Evolutionary conservation across 75 land plant species (phyloP).

Genomic region (Pinus taeda): DNA sequence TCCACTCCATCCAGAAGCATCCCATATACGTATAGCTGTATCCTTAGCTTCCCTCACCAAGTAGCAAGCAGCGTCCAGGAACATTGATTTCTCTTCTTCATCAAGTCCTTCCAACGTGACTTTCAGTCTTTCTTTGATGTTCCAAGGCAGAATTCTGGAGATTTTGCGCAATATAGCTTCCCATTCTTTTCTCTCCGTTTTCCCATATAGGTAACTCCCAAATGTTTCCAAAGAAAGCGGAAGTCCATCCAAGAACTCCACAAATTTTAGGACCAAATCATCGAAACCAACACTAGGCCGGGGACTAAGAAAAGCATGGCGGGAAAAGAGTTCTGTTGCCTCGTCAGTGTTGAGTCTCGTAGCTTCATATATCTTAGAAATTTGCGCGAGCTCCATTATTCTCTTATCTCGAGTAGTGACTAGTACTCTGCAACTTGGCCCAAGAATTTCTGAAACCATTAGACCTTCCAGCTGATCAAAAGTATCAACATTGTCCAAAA

Average conservation of each 20-base stretch:
- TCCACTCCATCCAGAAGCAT: not conserved
- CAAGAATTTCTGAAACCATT: not conserved
- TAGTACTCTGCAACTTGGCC: not conserved
- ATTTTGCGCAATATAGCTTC: not conserved
- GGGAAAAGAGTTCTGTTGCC: not conserved
- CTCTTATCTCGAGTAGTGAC: not conserved
- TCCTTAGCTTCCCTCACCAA: too few species aligned
- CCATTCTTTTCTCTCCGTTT: not conserved
- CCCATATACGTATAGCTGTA: not conserved
- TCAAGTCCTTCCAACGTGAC: not conserved
- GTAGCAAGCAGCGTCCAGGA: too few species aligned
- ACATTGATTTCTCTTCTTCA: not conserved
- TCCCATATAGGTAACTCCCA: not conserved
- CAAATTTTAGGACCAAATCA: not conserved
- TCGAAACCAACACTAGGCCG: not conserved
- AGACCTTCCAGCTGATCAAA: not conserved
- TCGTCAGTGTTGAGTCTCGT: not conserved
- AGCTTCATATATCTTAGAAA: not conserved
- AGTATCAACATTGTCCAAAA: not conserved
- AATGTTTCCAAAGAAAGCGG: not conserved
- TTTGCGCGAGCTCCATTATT: not conserved
- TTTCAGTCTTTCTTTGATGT: not conserved
- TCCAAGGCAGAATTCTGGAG: not conserved
- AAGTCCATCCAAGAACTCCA: not conserved
- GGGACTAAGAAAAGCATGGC: not conserved